Percentiles rank a stretch among this genome's conserved stretches.
These are phyloP conservation scores for Allantophomopsis cytisporea DNA, from an alignment of 2,329 filamentous ascomycete genomes.

Conservation along the genomic window DNA sequence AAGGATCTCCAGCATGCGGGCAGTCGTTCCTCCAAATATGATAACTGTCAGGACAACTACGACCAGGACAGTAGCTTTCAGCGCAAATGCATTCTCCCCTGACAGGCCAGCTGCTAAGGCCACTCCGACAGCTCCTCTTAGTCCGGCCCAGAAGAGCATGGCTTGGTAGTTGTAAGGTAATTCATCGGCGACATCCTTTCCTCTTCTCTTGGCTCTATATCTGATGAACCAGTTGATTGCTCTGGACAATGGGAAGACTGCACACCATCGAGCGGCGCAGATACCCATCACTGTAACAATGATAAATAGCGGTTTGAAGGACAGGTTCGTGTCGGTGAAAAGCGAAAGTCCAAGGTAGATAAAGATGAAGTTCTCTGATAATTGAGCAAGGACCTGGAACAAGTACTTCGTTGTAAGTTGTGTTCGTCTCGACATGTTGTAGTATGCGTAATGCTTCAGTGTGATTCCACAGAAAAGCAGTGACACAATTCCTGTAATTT, in stretches of 20 bases:
- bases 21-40: slow-evolving; percentile 95
- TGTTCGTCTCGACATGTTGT: slow-evolving; percentile 97
- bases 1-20: slow-evolving; percentile 92
- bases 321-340: slow-evolving; percentile 78
- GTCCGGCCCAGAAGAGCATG: slow-evolving; percentile 99
- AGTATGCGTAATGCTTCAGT: slow-evolving; percentile 97
- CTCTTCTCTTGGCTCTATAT: slow-evolving; percentile 67
- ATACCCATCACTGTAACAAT: slow-evolving; percentile 86
- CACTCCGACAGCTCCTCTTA: slow-evolving; percentile 90
- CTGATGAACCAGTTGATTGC: slow-evolving; percentile 88
- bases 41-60: slow-evolving; percentile 97
- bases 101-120: slow-evolving; percentile 80
- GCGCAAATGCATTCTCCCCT: slow-evolving; percentile 66
- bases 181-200: slow-evolving; percentile 69
- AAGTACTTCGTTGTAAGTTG: slow-evolving; percentile 97
- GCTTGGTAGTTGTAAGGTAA: slow-evolving; percentile 90
- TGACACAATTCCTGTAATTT: slow-evolving; percentile 57
- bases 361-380: slow-evolving; percentile 99
- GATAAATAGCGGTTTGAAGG: slow-evolving; percentile 91
- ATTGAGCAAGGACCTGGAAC: slow-evolving; percentile 85
- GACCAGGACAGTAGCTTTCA: slow-evolving; percentile 91
- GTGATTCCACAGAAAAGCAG: slow-evolving; percentile 96
- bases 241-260: slow-evolving; percentile 83
- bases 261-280: slow-evolving; percentile 81
- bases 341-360: slow-evolving; percentile 93